A percentile compares a stretch with the other conserved stretches of the same genome.
These are phyloP conservation scores for Zarea fungicola DNA, from an alignment of 2,329 filamentous ascomycete species.

Conservation along the genomic window DNA sequence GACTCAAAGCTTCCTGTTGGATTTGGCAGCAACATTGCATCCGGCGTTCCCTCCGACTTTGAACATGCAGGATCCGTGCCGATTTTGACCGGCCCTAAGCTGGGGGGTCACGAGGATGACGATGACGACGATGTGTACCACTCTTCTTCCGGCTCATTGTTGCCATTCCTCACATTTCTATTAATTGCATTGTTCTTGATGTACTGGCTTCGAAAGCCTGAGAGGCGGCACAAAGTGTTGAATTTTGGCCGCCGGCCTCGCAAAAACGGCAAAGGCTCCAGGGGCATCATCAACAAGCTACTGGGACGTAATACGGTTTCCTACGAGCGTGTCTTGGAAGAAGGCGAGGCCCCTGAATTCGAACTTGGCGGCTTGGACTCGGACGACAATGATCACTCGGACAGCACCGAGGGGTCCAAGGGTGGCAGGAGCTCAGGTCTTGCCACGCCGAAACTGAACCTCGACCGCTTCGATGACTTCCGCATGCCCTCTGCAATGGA, in stretches of 20 bases:
- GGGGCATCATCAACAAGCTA: conserved; percentile 55
- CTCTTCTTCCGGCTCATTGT: conserved; percentile 66
- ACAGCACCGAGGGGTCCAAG: conserved; percentile 52
- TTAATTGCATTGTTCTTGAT: conserved; percentile 63
- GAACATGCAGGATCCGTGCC: conserved; percentile 67
- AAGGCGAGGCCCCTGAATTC: conserved; percentile 68
- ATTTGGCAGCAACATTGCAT: conserved; percentile 78
- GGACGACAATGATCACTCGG: conserved; percentile 59
- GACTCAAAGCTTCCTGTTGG: conserved; percentile 67
- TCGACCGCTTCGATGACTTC: conserved; percentile 46
- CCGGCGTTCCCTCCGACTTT: conserved; percentile 67
- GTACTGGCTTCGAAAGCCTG: conserved; percentile 75
- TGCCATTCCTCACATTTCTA: conserved; percentile 51
- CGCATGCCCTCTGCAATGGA: conserved; percentile 46
- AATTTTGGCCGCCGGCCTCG: conserved; percentile 24
- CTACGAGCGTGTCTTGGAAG: conserved; percentile 84
- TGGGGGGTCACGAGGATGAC: conserved; percentile 25
- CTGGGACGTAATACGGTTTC: conserved; percentile 53
- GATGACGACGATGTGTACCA: conserved; percentile 55
- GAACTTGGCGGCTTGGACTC: conserved; percentile 67
- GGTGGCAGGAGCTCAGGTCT: conserved; percentile 60
- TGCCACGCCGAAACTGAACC: conserved; percentile 58
- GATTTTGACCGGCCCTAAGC: conserved; percentile 20
- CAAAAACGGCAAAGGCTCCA: conserved; percentile 40
- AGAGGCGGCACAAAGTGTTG: conserved; percentile 50